phyloP scores from a whole-genome alignment of 2,329 filamentous ascomycete species.

The Hypoxylon sp. region DNA sequence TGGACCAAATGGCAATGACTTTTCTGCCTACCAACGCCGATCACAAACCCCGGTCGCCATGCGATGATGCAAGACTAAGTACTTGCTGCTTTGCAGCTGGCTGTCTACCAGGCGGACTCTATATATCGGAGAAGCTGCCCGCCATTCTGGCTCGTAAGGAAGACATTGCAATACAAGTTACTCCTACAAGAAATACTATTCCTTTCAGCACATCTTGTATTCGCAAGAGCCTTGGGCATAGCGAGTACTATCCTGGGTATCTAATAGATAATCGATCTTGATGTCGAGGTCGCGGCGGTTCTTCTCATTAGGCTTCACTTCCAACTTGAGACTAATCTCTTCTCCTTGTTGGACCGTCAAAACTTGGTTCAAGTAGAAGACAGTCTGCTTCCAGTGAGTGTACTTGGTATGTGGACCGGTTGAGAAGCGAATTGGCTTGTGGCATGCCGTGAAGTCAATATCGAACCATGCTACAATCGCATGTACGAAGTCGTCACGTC shows the following conservation, averaged over 20 bases:
- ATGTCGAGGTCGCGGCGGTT: conserved; percentile 97
- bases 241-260: conserved; percentile 81
- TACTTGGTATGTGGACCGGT: conserved; percentile 99
- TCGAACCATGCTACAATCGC: conserved; percentile 99
- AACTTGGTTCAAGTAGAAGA: conserved; percentile 96
- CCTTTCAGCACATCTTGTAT: conserved; percentile 81
- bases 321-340: conserved; percentile 78
- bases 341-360: conserved; percentile 93
- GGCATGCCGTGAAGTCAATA: conserved; percentile 97
- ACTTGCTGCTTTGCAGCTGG: conserved; percentile 24
- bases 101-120: conserved; percentile 5
- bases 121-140: conserved; percentile 8
- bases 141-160: conserved; percentile 9
- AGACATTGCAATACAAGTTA: conserved; percentile 13
- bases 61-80: conserved; percentile 41
- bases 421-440: conserved; percentile 97
- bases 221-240: conserved; percentile 77
- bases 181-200: neutral
- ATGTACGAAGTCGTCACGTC: conserved; percentile 95
- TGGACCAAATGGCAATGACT: conserved; percentile 20
- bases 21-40: conserved; percentile 41
- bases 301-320: conserved; percentile 91
- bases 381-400: conserved; percentile 99
- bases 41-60: conserved; percentile 35
- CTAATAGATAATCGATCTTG: conserved; percentile 83